Evolutionary conservation across 352 stramenopile genomes (phyloP).

Genomic region (Phytopythium oedochilum): DNA sequence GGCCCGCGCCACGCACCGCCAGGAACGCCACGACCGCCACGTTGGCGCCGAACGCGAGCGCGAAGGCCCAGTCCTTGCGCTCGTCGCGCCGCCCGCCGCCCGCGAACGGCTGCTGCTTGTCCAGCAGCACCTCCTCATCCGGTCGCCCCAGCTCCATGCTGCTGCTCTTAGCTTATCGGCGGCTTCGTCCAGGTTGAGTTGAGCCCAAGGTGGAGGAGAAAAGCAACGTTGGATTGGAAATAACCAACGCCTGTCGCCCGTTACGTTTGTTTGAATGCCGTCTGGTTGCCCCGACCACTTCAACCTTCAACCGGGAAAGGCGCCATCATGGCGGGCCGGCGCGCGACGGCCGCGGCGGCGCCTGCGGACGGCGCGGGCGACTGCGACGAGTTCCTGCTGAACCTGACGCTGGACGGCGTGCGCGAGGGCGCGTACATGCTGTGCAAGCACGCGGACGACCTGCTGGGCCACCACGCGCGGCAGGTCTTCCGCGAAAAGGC

Average conservation of each 20-base stretch:
- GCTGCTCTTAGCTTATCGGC: neutral
- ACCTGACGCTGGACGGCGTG: constrained; percentile 75
- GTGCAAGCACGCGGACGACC: constrained; percentile 79
- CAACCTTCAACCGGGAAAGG: too few species aligned
- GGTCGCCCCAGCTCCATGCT: constrained; percentile 59
- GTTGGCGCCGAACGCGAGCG: constrained; percentile 59
- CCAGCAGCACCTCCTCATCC: constrained; percentile 55
- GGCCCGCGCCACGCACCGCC: constrained; percentile 61
- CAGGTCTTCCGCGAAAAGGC: constrained; percentile 85
- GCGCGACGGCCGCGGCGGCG: neutral
- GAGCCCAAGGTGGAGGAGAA: too few species aligned
- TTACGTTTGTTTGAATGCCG: too few species aligned
- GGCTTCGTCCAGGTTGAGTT: too few species aligned
- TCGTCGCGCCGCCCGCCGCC: constrained; percentile 31
- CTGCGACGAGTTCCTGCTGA: constrained; percentile 41
- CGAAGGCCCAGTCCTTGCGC: constrained; percentile 64
- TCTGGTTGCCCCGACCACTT: too few species aligned
- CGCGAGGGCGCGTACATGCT: constrained; percentile 79
- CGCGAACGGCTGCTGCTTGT: constrained; percentile 37
- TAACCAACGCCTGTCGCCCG: neutral
- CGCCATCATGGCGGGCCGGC: constrained; percentile 6
- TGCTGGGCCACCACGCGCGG: constrained; percentile 71
- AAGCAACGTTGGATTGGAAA: constrained; percentile 16
- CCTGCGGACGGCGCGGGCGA: constrained; percentile 23
- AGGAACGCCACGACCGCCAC: constrained; percentile 44